A percentile compares a stretch with the other conserved stretches of the same genome.
Evolutionary conservation across 2,329 filamentous ascomycete genomes (phyloP).

Genomic region (Metarhizium brunneum): DNA sequence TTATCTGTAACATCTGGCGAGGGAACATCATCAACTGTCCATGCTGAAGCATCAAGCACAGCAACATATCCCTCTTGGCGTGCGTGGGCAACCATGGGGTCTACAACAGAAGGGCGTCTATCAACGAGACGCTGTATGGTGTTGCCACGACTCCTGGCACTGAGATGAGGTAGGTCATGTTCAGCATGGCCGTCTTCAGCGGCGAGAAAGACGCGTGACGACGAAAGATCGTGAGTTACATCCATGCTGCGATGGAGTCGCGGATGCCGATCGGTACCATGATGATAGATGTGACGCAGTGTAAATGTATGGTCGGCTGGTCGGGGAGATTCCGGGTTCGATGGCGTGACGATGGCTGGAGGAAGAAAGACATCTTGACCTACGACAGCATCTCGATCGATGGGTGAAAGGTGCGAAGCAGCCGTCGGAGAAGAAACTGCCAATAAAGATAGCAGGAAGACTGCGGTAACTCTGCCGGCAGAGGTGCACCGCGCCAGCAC

Average conservation of each 20-base stretch:
- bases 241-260: slow-evolving; percentile 69
- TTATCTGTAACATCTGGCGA: slow-evolving; percentile 81
- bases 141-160: slow-evolving; percentile 53
- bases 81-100: slow-evolving; percentile 67
- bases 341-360: slow-evolving; percentile 28
- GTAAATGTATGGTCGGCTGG: slow-evolving; percentile 52
- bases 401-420: slow-evolving; percentile 18
- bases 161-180: slow-evolving; percentile 42
- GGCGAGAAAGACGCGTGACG: slow-evolving; percentile 45
- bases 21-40: slow-evolving; percentile 70
- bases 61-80: slow-evolving; percentile 59
- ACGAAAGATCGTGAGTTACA: slow-evolving; percentile 43
- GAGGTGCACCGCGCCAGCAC: slow-evolving; percentile 36
- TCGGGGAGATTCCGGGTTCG: slow-evolving; percentile 31
- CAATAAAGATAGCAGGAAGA: slow-evolving; percentile 57
- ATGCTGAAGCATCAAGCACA: slow-evolving; percentile 62
- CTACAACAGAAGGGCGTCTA: slow-evolving; percentile 64
- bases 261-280: slow-evolving; percentile 74
- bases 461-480: slow-evolving; percentile 52
- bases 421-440: slow-evolving; percentile 40
- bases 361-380: slow-evolving; percentile 35
- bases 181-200: slow-evolving; percentile 47
- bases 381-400: slow-evolving; percentile 21
- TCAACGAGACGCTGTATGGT: slow-evolving; percentile 77
- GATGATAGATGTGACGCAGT: slow-evolving; percentile 86